Evolutionary conservation across 192 early-diverging fungal genomes (phyloP), one percentile per base, ranked within the genome.

Genomic region (Bifiguratus adelaidae): DNA sequence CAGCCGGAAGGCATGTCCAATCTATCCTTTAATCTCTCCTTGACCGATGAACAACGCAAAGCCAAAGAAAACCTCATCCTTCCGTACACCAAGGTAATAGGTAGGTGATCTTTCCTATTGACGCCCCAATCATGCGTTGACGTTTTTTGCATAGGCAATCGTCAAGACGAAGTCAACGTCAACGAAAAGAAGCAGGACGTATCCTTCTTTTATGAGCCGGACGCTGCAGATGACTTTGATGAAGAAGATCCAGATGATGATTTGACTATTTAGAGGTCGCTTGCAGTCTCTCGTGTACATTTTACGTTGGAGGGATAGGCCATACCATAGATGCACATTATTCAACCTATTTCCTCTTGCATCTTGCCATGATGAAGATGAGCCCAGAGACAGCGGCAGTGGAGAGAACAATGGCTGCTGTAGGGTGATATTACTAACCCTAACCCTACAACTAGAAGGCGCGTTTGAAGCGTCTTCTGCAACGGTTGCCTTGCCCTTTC

Each of bases 161-260:
- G 18, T 19, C 16, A 40, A 55, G 48, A 43, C 49, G 6, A 32
- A 42, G 21, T 30, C 33, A 18, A 38, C 24, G 27, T 8, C 30
- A 28, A 21, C 21, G 7, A 25, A 27, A 32, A 41, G 15, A 15
- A 45, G 21, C 34, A 40, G 28, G 62, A 61, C 30, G 82, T 78
- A 8, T 70, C 78, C 19, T 81, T 89, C 46, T 78, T 73, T 44
- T 95, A 95, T 57, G 81, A 88, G 41, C 80, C 84, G 16, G 92
- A 91, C 53, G 82, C 79, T 11, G 76, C 74, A 4, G 90, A 95
- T 48, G 92, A 95, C 51, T 87, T 83, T 73, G 92, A 95, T 58
- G 77, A 82, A 25, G 91, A 92, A 41, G 90, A 93, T 55, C 88
- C 88, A 6, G 90, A 93, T 60, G 90, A 87, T 41, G 90, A 93